Evolutionary conservation across 805 yeast species (phyloP).

Genomic region (Citeromyces matritensis): DNA sequence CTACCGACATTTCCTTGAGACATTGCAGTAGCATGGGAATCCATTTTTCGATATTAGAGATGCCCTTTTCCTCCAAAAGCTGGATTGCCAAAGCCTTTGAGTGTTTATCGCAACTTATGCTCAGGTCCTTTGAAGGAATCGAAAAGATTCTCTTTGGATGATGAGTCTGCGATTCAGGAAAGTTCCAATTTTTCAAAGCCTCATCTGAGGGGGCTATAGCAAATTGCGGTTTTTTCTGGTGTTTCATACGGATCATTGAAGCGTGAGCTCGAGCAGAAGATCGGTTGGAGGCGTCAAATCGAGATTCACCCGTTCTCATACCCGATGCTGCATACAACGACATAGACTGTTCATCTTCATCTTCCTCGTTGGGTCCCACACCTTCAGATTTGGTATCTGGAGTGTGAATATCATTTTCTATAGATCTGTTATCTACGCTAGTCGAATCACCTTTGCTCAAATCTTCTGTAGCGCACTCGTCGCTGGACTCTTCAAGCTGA

Average conservation of each 20-base stretch:
- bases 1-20: conserved; percentile 35
- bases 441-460: too few species aligned
- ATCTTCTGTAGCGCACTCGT: conserved; percentile 27
- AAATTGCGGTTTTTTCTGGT: too few species aligned
- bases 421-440: too few species aligned
- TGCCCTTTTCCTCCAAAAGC: conserved; percentile 43
- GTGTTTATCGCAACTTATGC: conserved; percentile 18
- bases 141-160: conserved; percentile 3
- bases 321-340: conserved; percentile 44
- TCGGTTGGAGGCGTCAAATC: too few species aligned
- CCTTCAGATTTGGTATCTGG: neutral
- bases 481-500: conserved; percentile 67
- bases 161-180: neutral
- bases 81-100: conserved; percentile 41
- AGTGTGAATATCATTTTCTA: neutral
- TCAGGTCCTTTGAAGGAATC: conserved; percentile 3
- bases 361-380: conserved; percentile 13
- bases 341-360: conserved; percentile 58
- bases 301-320: conserved; percentile 8
- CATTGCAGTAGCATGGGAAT: conserved; percentile 28
- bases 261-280: conserved; percentile 30
- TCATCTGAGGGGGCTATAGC: too few species aligned
- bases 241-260: conserved; percentile 36
- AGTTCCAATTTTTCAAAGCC: too few species aligned
- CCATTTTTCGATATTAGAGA: conserved; percentile 46